A percentile compares a stretch with the other conserved stretches of the same genome.
Evolutionary conservation across 352 stramenopile species (phyloP).

Genomic region (Phytophthora fragariae): DNA sequence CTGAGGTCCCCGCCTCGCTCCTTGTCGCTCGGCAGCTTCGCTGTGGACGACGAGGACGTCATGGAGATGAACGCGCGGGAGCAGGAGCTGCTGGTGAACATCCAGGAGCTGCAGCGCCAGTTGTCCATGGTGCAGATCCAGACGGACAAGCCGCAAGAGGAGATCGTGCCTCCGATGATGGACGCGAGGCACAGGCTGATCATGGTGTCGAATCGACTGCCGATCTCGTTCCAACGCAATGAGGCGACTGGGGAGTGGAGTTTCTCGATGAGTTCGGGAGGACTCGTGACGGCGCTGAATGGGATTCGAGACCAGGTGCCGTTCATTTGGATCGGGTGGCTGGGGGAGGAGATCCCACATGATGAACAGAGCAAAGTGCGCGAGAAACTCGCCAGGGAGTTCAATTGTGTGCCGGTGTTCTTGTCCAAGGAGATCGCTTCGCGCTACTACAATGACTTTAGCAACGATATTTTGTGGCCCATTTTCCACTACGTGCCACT

Average conservation of each 20-base stretch:
- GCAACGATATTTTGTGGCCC: constrained; percentile 92
- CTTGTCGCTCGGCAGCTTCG: constrained; percentile 31
- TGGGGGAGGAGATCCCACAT: constrained; percentile 88
- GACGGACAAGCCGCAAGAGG: constrained; percentile 78
- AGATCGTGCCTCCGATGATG: constrained; percentile 71
- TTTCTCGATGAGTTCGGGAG: constrained; percentile 90
- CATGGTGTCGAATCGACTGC: constrained; percentile 92
- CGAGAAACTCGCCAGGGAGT: constrained; percentile 85
- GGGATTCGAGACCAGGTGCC: constrained; percentile 88
- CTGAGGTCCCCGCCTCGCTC: constrained; percentile 41
- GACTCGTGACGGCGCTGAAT: constrained; percentile 90
- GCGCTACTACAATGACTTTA: constrained; percentile 94
- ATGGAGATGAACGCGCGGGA: constrained; percentile 84
- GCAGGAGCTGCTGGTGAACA: constrained; percentile 91
- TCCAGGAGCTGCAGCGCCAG: constrained; percentile 92
- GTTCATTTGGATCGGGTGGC: constrained; percentile 93
- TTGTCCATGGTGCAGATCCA: constrained; percentile 89
- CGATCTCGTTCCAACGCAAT: constrained; percentile 91
- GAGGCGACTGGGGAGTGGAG: constrained; percentile 86
- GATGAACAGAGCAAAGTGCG: constrained; percentile 85
- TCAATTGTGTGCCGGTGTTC: constrained; percentile 92
- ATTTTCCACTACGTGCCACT: constrained; percentile 93
- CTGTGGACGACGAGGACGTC: constrained; percentile 67
- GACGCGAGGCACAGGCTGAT: constrained; percentile 82
- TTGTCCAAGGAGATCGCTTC: constrained; percentile 89